Base-by-base conservation (phyloP, 2,329 filamentous ascomycete genomes). In the Pseudonectria foliicola region DNA sequence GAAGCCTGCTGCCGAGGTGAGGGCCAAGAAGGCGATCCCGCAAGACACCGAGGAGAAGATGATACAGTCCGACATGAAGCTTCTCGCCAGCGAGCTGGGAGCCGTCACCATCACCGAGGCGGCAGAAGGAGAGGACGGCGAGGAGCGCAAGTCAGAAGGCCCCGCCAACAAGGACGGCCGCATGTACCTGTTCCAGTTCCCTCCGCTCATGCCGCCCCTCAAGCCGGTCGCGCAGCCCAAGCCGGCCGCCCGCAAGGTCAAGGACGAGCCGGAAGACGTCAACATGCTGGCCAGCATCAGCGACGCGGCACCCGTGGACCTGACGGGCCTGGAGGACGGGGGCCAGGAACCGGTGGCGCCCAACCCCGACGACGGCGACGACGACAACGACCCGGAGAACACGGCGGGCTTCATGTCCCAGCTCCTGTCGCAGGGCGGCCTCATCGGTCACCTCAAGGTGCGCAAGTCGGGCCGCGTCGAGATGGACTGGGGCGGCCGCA, bases 131-230 rank as follows among this genome's bases (percentile, higher is more conserved):
- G 18, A 54, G 26, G 48, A 56, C 14, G 49, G 45, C 11, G 50
- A 53, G 32, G 52, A 52, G 11, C 38, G 45, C 13, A 52, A 51
- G 36, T 43, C 40, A 12, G 52, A 55, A 28, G 54, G 43, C 7
- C 53, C 54, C 2, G 44, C 54, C 30, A 57, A 62, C 54, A 64
- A 64, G 43, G 73, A 78, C 29, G 75, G 77, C 14, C 67, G 73
- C 25, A 55, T 80, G 34, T 80, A 79, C 42, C 63, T 82, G 32
- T 81, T 81, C 59, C 77, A 81, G 46, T 73, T 82, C 45, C 77
- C 77, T 27, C 75, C 75, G 5, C 60, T 80, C 4, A 64, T 81
- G 10, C 76, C 77, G 7, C 70, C 73, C 1, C 60, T 81, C n/a
- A 61, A 55, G 42, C 53, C 43, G 37, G 39, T 50, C 10, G 44